These are phyloP conservation scores for Linderniella brevidens DNA, from an alignment of 257 asterid genomes.

Conservation along the genomic window DNA sequence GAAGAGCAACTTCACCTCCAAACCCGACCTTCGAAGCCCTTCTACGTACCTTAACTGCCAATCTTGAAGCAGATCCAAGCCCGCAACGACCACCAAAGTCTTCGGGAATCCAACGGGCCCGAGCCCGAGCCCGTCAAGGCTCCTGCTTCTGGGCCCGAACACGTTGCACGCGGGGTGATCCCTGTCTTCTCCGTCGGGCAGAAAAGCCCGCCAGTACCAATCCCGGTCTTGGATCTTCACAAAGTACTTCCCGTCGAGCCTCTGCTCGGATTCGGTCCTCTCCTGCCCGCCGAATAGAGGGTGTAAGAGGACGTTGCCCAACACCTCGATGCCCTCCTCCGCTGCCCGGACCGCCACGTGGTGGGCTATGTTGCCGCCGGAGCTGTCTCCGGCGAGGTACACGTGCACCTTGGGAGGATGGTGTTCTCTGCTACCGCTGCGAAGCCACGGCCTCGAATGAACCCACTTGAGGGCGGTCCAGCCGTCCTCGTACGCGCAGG, in stretches of 20 bases:
- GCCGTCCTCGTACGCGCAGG: constrained; percentile 6
- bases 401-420: constrained; percentile 23
- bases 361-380: constrained; percentile 52
- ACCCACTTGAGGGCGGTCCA: constrained; percentile 2
- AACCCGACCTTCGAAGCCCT: constrained; percentile 25
- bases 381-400: constrained; percentile 37
- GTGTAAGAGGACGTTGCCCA: constrained; percentile 34
- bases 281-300: constrained; percentile 41
- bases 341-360: constrained; percentile 38
- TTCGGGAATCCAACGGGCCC: constrained; percentile 21
- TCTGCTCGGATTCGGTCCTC: constrained; percentile 34
- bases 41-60: constrained; percentile 43
- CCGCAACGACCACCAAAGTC: constrained; percentile 46
- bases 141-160: constrained; percentile 30
- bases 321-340: constrained; percentile 20
- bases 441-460: background rate
- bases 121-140: constrained; percentile 21
- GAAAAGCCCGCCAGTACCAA: constrained; percentile 53
- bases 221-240: constrained; percentile 41
- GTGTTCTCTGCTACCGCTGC: constrained; percentile 9
- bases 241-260: constrained; percentile 40
- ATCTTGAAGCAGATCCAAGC: constrained; percentile 40
- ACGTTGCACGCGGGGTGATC: constrained; percentile 49
- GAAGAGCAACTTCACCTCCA: constrained; percentile 24
- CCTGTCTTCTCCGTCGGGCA: constrained; percentile 39